Evolutionary conservation across 192 early-diverging fungal genomes (phyloP), one percentile per base, ranked within the genome.

Genomic region (Backusella macrospora): DNA sequence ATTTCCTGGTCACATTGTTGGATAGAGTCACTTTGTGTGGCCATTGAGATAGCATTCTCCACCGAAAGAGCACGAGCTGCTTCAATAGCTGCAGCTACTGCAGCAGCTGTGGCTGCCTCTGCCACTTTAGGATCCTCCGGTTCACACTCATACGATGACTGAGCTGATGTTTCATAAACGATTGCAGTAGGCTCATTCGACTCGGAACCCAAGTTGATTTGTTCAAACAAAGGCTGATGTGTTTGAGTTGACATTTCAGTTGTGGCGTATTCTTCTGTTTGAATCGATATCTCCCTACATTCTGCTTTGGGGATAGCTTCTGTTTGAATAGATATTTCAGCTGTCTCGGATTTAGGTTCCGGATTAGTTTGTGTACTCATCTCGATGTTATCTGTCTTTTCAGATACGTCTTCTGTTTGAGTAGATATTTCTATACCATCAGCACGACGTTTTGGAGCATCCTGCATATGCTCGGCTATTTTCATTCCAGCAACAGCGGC

Each of bases 171-270:
- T 42, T 77, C 77, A 29, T 70, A 75, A 42, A 73, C 29, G 18
- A 73, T 77, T 1, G 77, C 72, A 65, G 70, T 72, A 26, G 80
- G 63, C 16, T 73, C 78, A 21, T 72, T 78, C 0, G 74, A 62
- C 3, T 75, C 72, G 70, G 79, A 77, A 16, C 78, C 73, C 3
- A 78, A 14, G 10, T 12, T 52, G 13, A 29, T 18, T 46, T 68
- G 18, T 47, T 47, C 44, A 71, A 13, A 59, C 13, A 26, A 40
- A 13, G 26, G 15, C 65, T 37, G n/a, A 43, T 70, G 47, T 21
- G 46, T 71, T 59, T 59, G 69, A 21, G 49, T 59, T 9, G 69
- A 55, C 23, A 59, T 52, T 55, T 40, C 48, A 42, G 29, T 0
- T 71, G 68, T 37, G 21, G 39, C 68, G 47, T 39, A 44, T 45